A percentile compares a stretch with the other conserved stretches of the same genome.
phyloP scores from a whole-genome alignment of 2,329 filamentous ascomycete genomes.

The Keithomyces neogunnii region DNA sequence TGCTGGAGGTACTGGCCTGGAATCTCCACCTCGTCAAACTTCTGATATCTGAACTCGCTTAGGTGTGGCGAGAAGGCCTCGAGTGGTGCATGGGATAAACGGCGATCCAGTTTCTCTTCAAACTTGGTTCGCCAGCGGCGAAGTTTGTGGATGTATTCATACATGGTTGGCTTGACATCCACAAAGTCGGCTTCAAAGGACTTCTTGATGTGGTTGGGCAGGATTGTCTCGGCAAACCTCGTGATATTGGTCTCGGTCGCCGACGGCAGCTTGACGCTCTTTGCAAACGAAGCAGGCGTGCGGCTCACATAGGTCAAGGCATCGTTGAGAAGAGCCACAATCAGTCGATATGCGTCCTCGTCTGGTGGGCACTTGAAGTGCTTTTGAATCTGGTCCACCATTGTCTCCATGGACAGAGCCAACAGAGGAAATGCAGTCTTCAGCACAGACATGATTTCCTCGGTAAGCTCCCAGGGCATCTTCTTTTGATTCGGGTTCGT shows the following conservation, averaged over 20 bases:
- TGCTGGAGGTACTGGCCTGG: conserved; percentile 95
- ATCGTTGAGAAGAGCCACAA: conserved; percentile 95
- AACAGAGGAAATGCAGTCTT: conserved; percentile 96
- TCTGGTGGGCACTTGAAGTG: conserved; percentile 98
- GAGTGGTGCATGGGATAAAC: conserved; percentile 63
- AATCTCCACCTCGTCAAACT: conserved; percentile 97
- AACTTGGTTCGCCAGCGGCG: conserved; percentile 96
- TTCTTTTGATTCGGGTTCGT: conserved; percentile 46
- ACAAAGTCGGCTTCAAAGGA: conserved; percentile 99
- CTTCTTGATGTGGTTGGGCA: conserved; percentile 89
- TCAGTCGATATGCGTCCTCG: conserved; percentile 93
- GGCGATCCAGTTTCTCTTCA: conserved; percentile 90
- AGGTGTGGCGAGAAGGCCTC: conserved; percentile 85
- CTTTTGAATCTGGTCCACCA: conserved; percentile 98
- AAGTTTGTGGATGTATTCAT: conserved; percentile 95
- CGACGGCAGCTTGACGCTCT: conserved; percentile 80
- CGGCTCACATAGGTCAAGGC: conserved; percentile 86
- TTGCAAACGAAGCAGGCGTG: conserved; percentile 77
- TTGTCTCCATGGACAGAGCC: conserved; percentile 96
- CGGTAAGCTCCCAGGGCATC: conserved; percentile 92
- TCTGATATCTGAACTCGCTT: conserved; percentile 94
- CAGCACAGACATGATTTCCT: conserved; percentile 89
- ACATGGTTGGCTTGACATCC: conserved; percentile 89
- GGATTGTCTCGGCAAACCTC: conserved; percentile 89
- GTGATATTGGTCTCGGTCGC: conserved; percentile 96